Base-by-base conservation (phyloP, 2,329 filamentous ascomycete species). In the Epichloe gansuensis region DNA sequence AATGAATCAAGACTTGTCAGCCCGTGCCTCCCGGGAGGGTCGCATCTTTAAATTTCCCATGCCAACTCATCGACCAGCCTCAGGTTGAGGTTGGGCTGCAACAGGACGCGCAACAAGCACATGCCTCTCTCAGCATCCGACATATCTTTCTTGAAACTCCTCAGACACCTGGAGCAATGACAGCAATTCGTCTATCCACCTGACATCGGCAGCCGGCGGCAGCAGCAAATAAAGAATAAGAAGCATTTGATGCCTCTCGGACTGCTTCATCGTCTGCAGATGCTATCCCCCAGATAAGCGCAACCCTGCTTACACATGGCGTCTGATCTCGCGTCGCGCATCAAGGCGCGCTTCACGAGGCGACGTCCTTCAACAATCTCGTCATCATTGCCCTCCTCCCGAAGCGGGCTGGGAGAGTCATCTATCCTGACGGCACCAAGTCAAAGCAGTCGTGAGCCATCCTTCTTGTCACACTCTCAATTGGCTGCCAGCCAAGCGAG, bases 271-370 rank as follows among this genome's bases (percentile, higher is more conserved):
- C 46, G 39, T 38, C 49, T n/a, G 37, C 45, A 25, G 17, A 52
- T 52, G 38, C 37, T 34, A 28, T 25, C 57, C 51, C 50, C 56
- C 48, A 52, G 7, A 28, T 56, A 23, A 46, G 25, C 5, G 9
- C 31, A 37, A 46, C 3, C 21, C 11, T 17, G 42, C 17, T 37
- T 52, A 75, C 2, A 21, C 2, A 21, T 75, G 73, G 72, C 71
- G 54, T 59, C 62, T 39, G 72, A 75, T 57, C 62, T 76, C 53
- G 70, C 66, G 59, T 69, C 73, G 56, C 73, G 72, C 57, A 67
- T 77, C 60, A 70, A 71, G 62, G 72, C 72, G 59, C 73, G 69
- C 56, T 70, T 76, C 55, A 64, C 70, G 52, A 65, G 72, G 44
- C 59, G 64, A 55, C 67, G 72, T 57, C 67, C 71, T 53, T 75